Conservation (phyloP, 345 rosid genomes). For the Hibiscus syriacus region DNA sequence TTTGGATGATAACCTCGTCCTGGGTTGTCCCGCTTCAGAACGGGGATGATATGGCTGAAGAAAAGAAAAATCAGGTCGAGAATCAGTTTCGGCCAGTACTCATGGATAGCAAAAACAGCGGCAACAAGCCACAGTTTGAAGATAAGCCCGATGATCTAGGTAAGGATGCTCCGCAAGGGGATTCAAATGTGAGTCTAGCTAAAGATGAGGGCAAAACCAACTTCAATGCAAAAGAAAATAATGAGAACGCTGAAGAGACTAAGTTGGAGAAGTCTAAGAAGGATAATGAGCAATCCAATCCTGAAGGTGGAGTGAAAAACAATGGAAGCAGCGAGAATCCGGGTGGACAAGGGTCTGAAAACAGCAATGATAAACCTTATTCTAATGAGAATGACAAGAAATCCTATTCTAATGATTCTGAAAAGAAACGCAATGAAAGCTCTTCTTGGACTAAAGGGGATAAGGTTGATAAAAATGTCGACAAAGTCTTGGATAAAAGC, state of each 20-base stretch:
- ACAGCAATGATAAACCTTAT: constrained; percentile 23
- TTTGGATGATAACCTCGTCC: constrained; percentile 95
- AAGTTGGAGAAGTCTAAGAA: constrained; percentile 29
- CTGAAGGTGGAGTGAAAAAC: constrained; percentile 25
- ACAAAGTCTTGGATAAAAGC: background rate
- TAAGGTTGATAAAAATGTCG: constrained; percentile 21
- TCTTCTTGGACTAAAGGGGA: constrained; percentile 23
- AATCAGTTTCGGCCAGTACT: constrained; percentile 28
- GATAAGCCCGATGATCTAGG: constrained; percentile 54
- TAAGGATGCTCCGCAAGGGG: constrained; percentile 55
- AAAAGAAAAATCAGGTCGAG: constrained; percentile 48
- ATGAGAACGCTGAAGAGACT: constrained; percentile 21
- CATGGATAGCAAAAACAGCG: constrained; percentile 22
- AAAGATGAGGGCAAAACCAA: constrained; percentile 21
- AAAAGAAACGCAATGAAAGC: constrained; percentile 25
- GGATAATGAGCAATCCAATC: constrained; percentile 22
- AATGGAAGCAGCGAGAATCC: constrained; percentile 27
- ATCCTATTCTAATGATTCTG: constrained; percentile 22
- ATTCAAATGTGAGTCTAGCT: constrained; percentile 17
- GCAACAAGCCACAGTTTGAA: constrained; percentile 33
- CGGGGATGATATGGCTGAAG: constrained; percentile 48
- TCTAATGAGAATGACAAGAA: background rate
- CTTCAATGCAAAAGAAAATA: constrained; percentile 25
- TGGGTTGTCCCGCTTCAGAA: constrained; percentile 56
- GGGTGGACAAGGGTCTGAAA: constrained; percentile 33